Conservation (phyloP, 768 basidiomycete species). For the Filobasidium floriforme region DNA sequence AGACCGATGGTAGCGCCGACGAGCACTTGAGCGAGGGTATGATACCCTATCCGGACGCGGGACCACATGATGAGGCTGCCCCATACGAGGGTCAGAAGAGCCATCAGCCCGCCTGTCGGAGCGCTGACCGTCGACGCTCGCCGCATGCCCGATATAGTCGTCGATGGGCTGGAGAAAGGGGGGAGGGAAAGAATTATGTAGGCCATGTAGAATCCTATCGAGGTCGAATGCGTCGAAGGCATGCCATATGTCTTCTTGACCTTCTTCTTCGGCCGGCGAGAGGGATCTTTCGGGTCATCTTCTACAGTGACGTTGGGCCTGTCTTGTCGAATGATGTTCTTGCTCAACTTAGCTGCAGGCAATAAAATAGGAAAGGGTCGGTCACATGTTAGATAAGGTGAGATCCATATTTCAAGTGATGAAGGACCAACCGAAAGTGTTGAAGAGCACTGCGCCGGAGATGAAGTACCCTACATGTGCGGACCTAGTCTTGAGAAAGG, state of each 20-base stretch:
- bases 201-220: conserved; percentile 46
- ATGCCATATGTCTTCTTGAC: conserved; percentile 48
- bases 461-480: conserved; percentile 45
- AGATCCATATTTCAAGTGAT: not conserved
- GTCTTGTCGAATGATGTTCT: conserved; percentile 6
- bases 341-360: not conserved
- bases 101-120: not conserved
- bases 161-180: conserved; percentile 16
- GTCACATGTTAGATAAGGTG: not conserved
- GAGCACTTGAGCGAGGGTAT: conserved; percentile 34
- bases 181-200: conserved; percentile 41
- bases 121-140: not conserved
- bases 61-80: conserved; percentile 30
- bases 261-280: not conserved
- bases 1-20: conserved; percentile 27
- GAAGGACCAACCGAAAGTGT: conserved; percentile 5
- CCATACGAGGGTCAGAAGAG: conserved; percentile 16
- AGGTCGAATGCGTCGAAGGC: conserved; percentile 49
- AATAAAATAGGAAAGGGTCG: not conserved
- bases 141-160: conserved; percentile 25
- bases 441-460: conserved; percentile 36
- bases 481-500: conserved; percentile 40
- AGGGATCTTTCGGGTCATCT: not conserved
- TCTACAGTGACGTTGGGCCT: not conserved
- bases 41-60: conserved; percentile 40